A percentile compares a stretch with the other conserved stretches of the same genome.
phyloP scores from a whole-genome alignment of 2,329 filamentous ascomycete genomes.

The Didymella pinodella region DNA sequence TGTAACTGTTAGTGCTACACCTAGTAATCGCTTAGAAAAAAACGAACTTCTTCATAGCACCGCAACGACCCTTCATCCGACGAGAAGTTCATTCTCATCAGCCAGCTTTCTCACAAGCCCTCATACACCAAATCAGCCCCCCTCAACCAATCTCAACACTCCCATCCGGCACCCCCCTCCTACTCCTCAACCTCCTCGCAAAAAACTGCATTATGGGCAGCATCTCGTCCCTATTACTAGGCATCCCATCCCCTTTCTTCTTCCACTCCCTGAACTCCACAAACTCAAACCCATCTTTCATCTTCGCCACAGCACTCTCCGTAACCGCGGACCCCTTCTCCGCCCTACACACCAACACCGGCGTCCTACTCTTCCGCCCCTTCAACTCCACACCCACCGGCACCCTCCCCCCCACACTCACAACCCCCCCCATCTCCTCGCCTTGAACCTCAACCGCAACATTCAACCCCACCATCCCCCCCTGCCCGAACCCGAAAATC shows the following conservation, averaged over 20 bases:
- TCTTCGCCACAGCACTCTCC: slow-evolving; percentile 67
- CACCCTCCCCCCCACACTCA: slow-evolving; percentile 69
- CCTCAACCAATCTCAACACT: slow-evolving; percentile 58
- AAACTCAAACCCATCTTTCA: slow-evolving; percentile 69
- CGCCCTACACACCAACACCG: slow-evolving; percentile 68
- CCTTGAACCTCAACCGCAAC: slow-evolving; percentile 48
- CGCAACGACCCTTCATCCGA: not conserved
- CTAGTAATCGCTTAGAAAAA: too few relatives aligned
- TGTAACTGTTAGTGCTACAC: too few relatives aligned
- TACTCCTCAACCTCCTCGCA: slow-evolving; percentile 68
- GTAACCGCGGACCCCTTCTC: slow-evolving; percentile 62
- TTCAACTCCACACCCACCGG: too few relatives aligned
- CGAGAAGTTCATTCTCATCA: not conserved
- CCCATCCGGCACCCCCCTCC: slow-evolving; percentile 61
- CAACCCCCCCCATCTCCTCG: slow-evolving; percentile 63
- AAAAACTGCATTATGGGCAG: slow-evolving; percentile 88
- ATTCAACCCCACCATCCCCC: slow-evolving; percentile 63
- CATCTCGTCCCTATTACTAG: slow-evolving; percentile 83
- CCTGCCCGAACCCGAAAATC: slow-evolving; percentile 65
- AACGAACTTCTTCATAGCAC: not conserved
- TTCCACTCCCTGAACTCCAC: slow-evolving; percentile 52
- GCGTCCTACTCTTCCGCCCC: slow-evolving; percentile 65
- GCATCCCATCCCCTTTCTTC: slow-evolving; percentile 80
- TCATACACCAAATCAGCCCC: not conserved
- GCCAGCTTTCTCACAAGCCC: not conserved